Evolutionary conservation across 441 rosid genomes (phyloP).

Genomic region (Monsonia emarginata): DNA sequence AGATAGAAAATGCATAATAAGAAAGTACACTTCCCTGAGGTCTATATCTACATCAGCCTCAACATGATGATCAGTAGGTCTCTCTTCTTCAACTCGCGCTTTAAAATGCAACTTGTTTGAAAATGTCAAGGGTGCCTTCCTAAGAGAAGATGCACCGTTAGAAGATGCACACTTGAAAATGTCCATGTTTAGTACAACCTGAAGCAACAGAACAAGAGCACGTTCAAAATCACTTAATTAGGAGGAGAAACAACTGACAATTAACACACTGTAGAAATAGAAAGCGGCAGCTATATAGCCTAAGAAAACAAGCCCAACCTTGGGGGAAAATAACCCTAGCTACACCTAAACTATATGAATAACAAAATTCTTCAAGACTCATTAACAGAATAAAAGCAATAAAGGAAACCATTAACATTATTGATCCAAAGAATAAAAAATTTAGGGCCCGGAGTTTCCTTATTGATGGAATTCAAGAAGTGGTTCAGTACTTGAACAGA

Average conservation of each 20-base stretch:
- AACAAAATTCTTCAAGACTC: too few relatives aligned
- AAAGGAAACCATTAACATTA: too few relatives aligned
- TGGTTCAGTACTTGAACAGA: too few relatives aligned
- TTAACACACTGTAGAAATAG: not conserved
- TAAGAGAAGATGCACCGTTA: conserved; percentile 33
- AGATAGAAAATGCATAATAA: conserved; percentile 49
- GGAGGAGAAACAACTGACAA: not conserved
- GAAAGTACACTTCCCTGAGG: conserved; percentile 78
- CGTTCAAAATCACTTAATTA: not conserved
- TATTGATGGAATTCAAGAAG: too few relatives aligned
- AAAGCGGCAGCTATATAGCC: too few relatives aligned
- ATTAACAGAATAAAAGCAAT: too few relatives aligned
- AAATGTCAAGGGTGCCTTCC: conserved; percentile 36
- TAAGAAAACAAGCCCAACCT: not conserved
- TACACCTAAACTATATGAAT: too few relatives aligned
- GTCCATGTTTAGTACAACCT: conserved; percentile 50
- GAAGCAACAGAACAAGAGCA: conserved; percentile 19
- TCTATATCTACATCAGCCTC: conserved; percentile 49
- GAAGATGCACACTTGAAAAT: conserved; percentile 42
- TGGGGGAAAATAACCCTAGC: not conserved
- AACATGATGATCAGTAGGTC: conserved; percentile 25
- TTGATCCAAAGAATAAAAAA: too few relatives aligned
- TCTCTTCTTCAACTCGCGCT: conserved; percentile 36
- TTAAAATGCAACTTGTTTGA: conserved; percentile 35
- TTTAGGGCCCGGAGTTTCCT: too few relatives aligned